A percentile compares a stretch with the other conserved stretches of the same genome.
Conservation (phyloP, 164 flowering plant genomes). For the Berberis thunbergii region DNA sequence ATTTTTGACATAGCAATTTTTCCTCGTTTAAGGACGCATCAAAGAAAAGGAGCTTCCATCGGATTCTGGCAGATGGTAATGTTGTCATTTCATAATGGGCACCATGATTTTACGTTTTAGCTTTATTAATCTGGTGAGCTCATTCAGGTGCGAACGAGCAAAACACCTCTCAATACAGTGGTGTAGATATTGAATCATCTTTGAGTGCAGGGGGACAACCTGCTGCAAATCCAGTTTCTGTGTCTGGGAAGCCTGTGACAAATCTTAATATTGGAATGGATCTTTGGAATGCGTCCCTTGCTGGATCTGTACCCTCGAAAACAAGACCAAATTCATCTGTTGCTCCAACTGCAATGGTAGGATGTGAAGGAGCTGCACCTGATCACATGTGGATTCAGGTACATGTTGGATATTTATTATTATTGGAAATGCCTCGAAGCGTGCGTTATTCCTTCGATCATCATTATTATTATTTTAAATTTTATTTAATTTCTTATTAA, state of each 20-base stretch:
- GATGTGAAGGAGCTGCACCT: conserved; percentile 34
- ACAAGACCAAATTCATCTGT: conserved; percentile 36
- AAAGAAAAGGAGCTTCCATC: conserved; percentile 66
- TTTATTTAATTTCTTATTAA: too few relatives aligned
- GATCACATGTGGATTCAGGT: conserved; percentile 65
- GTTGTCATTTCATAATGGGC: background rate
- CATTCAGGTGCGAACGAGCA: conserved; percentile 54
- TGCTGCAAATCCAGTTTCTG: conserved; percentile 30
- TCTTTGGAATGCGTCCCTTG: conserved; percentile 54
- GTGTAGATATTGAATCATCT: conserved; percentile 16
- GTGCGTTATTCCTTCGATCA: too few relatives aligned
- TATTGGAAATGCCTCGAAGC: too few relatives aligned
- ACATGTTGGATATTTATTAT: background rate
- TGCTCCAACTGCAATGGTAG: conserved; percentile 24
- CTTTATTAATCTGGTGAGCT: conserved; percentile 3
- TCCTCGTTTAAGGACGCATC: conserved; percentile 30
- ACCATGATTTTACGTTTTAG: background rate
- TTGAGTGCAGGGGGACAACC: conserved; percentile 12
- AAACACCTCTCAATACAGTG: conserved; percentile 22
- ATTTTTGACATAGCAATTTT: background rate
- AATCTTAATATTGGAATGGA: conserved; percentile 85
- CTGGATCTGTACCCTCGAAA: conserved; percentile 38
- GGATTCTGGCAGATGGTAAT: conserved; percentile 83
- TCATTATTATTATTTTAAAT: too few relatives aligned
- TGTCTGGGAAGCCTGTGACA: conserved; percentile 52